Evolutionary conservation across 2,329 filamentous ascomycete species (phyloP), one percentile per base, ranked within the genome.

Genomic region (Acrocalymma vagum): DNA sequence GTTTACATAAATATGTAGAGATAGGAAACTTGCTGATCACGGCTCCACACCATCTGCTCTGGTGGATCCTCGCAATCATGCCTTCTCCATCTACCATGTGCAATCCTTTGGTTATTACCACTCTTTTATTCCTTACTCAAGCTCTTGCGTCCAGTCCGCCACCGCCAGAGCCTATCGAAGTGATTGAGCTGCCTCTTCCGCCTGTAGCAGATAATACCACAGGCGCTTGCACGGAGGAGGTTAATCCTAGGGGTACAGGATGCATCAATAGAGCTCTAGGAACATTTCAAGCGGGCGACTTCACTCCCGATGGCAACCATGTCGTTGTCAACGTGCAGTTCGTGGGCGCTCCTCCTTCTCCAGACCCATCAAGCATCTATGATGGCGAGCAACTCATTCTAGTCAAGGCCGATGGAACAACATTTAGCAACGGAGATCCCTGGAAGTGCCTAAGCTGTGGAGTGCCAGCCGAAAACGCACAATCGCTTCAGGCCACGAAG

Each of bases 371-470:
- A 6, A 74, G 71, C 45, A 70, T 76, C 30, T 77, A 72, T 44
- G 51, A 33, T 2, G 74, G 73, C 4, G 38, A 50, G 9, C 72
- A 77, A 29, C 38, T 77, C 6, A 39, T 47, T 16, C 65, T 78
- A 29, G 39, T 77, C 3, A 53, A 77, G 48, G 45, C 69, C 0
- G 70, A 78, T 38, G 65, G 64, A 2, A 69, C 57, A 3, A 60
- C 43, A 0, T 78, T 78, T 27, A 25, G 62, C 2, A 76, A 72
- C 36, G 74, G 75, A 0, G 73, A 76, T 42, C 37, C 67, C 0
- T 78, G 74, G 73, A 77, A 75, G 46, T 77, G 75, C 34, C 38
- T 78, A 4, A 77, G 65, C 21, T 78, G 75, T 33, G 74, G 70
- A 4, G 62, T 76, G 0, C 62, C 71, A 0, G 46, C 35, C 3